Conservation (phyloP, 805 yeast species). For the Kodamaea nitidulidarum region DNA sequence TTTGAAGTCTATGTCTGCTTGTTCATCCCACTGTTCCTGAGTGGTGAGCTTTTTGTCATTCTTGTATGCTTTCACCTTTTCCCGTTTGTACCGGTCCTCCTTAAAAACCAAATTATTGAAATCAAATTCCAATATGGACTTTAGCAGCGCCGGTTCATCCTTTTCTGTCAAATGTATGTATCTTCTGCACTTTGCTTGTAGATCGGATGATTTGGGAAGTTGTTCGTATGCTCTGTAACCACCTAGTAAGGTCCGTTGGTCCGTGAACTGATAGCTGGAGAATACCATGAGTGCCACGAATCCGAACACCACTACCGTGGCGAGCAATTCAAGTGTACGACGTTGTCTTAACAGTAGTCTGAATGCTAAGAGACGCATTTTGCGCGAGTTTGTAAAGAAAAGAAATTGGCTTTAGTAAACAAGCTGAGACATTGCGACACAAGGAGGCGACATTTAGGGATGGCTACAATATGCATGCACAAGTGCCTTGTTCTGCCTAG, state of each 20-base stretch:
- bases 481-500: too few species aligned
- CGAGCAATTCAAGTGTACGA: neutral
- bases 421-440: neutral
- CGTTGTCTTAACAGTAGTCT: neutral
- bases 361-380: neutral
- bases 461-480: neutral
- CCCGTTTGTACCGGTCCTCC: constrained; percentile 24
- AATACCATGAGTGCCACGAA: neutral
- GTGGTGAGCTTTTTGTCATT: constrained; percentile 6
- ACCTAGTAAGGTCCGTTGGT: neutral
- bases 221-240: constrained; percentile 2
- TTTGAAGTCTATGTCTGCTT: constrained; percentile 1
- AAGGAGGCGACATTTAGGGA: neutral
- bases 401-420: neutral
- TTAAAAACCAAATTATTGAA: constrained; percentile 23
- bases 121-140: constrained; percentile 4
- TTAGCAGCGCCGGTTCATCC: neutral
- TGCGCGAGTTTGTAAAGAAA: neutral
- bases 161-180: constrained; percentile 4
- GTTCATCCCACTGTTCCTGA: neutral
- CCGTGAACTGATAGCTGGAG: neutral
- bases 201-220: constrained; percentile 2
- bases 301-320: neutral
- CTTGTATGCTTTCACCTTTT: constrained; percentile 15
- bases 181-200: constrained; percentile 4